A percentile compares a stretch with the other conserved stretches of the same genome.
These are phyloP conservation scores for Zygotorulaspora mrakii DNA, from an alignment of 1,139 yeast species.

Conservation along the genomic window DNA sequence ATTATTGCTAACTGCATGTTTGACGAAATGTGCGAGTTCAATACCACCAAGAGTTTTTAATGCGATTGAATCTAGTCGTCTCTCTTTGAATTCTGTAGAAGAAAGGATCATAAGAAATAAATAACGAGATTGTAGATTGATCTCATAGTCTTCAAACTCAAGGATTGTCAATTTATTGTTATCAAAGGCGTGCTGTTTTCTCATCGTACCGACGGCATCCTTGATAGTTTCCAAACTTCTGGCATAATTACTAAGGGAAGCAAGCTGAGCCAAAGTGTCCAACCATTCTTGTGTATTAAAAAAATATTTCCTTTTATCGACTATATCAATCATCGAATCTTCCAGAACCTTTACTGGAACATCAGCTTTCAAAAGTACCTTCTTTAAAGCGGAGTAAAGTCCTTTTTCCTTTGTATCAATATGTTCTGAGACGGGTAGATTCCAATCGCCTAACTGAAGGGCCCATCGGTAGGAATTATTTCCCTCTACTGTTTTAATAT, in stretches of 20 bases:
- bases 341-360: conserved; percentile 9
- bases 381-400: conserved; percentile 24
- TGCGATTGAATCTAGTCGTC: conserved; percentile 1
- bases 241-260: conserved; percentile 6
- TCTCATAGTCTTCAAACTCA: conserved; percentile 20
- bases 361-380: conserved; percentile 4
- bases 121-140: conserved; percentile 21
- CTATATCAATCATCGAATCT: conserved; percentile 7
- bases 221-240: conserved; percentile 3
- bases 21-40: conserved; percentile 17
- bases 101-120: conserved; percentile 14
- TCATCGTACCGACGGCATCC: not conserved
- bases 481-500: not conserved
- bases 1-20: conserved; percentile 18
- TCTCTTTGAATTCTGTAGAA: not conserved
- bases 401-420: conserved; percentile 20
- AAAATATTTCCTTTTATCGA: conserved; percentile 1
- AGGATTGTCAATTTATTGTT: conserved; percentile 7
- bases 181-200: conserved; percentile 8
- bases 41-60: conserved; percentile 5
- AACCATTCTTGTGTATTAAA: conserved; percentile 10
- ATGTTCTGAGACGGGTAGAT: conserved; percentile 24
- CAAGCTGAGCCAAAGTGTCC: conserved; percentile 12
- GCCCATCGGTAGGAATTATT: conserved; percentile 27
- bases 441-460: conserved; percentile 31